Base-by-base conservation (phyloP, 768 basidiomycete genomes). In the Cytidiella melzeri region DNA sequence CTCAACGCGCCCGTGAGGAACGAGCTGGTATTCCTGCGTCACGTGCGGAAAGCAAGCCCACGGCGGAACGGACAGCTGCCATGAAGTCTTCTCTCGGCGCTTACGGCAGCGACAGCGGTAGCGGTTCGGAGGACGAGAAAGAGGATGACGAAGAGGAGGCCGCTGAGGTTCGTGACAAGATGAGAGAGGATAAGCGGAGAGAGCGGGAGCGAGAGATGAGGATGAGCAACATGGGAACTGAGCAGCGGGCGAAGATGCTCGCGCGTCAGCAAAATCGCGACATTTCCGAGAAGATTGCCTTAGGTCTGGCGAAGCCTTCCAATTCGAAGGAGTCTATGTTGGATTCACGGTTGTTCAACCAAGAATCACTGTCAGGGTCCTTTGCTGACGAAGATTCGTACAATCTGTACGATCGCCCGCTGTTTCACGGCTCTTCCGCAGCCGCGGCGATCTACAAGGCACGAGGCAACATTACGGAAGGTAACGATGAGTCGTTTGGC, bases 361-460 rank as follows among this genome's bases (percentile, higher is more conserved):
- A 94, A 63, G 96, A 99, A 63, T 83, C 89, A 6, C 73, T 95
- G 40, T 76, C 83, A 0, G 76, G 73, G 38, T 78, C 75, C 47
- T 97, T 98, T 67, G 96, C 80, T 26, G 88, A 91, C 56, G 92
- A 95, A 27, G 96, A 98, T 45, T 75, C 80, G n/a, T 98, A 98
- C 69, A 89, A 84, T 58, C 69, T 99, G 23, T 98, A 97, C 69
- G 96, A 99, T 65, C 81, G 82, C 43, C 93, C 95, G 3, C 73
- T 99, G 43, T 99, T 99, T 80, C 87, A 92, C 59, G 95, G 96
- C 1, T 95, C 94, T 2, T 84, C 87, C 3, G 95, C 95, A 15
- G 93, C 91, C 0, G 92, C 95, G n/a, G 96, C 96, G n/a, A 99
- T 99, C 57, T 99, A 99, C 76, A 95, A 94, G 67, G 91, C 95